Conservation (phyloP, 495 filamentous ascomycete genomes). For the Durotheca rogersii region DNA sequence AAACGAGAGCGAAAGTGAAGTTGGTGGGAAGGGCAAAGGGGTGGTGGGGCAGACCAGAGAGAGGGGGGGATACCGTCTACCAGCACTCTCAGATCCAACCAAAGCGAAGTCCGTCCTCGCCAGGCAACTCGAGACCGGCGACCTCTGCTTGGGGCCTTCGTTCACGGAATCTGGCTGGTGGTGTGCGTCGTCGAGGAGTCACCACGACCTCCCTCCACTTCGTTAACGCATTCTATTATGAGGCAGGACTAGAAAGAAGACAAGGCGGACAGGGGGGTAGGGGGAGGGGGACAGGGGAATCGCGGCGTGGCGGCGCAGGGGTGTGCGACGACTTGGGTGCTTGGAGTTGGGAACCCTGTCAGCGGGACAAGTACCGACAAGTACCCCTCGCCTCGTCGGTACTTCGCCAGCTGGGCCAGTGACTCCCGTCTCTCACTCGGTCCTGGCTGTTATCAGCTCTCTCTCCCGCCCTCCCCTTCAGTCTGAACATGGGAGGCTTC, state of each 20-base stretch:
- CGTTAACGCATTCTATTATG: conserved; percentile 35
- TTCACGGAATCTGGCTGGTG: conserved; percentile 37
- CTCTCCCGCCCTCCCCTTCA: too few species aligned
- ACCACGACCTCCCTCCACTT: conserved; percentile 33
- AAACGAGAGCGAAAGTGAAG: too few species aligned
- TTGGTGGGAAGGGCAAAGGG: too few species aligned
- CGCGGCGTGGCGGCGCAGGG: conserved; percentile 33
- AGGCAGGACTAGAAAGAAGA: too few species aligned
- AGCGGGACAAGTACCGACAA: conserved; percentile 16
- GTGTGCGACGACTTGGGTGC: conserved; percentile 30
- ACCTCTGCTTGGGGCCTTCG: too few species aligned
- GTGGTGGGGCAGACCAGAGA: too few species aligned
- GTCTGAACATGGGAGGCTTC: too few species aligned
- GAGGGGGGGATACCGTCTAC: too few species aligned
- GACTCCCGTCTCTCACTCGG: conserved; percentile 11
- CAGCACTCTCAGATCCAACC: too few species aligned
- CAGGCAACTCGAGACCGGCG: too few species aligned
- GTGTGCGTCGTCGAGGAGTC: conserved; percentile 37
- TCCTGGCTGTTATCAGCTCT: too few species aligned
- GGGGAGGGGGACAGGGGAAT: conserved; percentile 17
- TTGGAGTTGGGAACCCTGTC: conserved; percentile 29
- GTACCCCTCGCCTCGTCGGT: conserved; percentile 23
- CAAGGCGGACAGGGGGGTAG: conserved; percentile 21
- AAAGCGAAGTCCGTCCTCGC: too few species aligned
- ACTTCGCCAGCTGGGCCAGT: conserved; percentile 19